Evolutionary conservation across 805 yeast species (phyloP), one percentile per base, ranked within the genome.

Genomic region (Hanseniaspora vineae): DNA sequence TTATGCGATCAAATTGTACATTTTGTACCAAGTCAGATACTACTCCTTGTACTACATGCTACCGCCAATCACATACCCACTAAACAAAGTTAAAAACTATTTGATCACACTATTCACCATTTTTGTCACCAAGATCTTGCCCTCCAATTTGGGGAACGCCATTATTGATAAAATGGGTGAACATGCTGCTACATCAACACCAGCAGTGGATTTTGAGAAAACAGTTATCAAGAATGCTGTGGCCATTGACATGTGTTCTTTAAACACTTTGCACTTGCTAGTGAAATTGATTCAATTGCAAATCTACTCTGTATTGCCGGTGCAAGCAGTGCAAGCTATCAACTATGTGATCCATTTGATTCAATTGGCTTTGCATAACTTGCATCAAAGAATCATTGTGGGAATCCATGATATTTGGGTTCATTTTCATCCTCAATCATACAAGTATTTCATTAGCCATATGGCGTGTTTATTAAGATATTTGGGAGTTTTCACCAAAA

Each of bases 1-100:
- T 15, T 48, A 48, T 23, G 39, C 43, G n/a, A 18, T 48, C 32
- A 48, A 48, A 32, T 8, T 48, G n/a, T 48, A 48, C 42, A 48
- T 48, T 39, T 44, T 48, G 13, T 48, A 48, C 32, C 50, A 48
- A 45, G 43, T 48, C 47, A 48, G 37, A 45, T 35, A 32, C 9
- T 46, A 48, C 31, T 40, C 43, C 9, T 23, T 40, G n/a, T 40
- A 40, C 31, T 40, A 40, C 17, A 3, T 40, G 31, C 31, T 40
- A 40, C 43, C 43, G 5, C 43, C 43, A 13, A 13, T 40, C 31
- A 12, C 43, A 11, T 40, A 40, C 17, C 43, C 43, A 20, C 19
- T 40, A 13, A 19, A 40, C 17, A 23, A 20, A 20, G 13, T 40
- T 23, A 40, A 19, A 40, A 40, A 40, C 31, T 40, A 20, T 40